These are phyloP conservation scores for Citropsis articulata DNA, from an alignment of 345 rosid genomes.

Conservation along the genomic window DNA sequence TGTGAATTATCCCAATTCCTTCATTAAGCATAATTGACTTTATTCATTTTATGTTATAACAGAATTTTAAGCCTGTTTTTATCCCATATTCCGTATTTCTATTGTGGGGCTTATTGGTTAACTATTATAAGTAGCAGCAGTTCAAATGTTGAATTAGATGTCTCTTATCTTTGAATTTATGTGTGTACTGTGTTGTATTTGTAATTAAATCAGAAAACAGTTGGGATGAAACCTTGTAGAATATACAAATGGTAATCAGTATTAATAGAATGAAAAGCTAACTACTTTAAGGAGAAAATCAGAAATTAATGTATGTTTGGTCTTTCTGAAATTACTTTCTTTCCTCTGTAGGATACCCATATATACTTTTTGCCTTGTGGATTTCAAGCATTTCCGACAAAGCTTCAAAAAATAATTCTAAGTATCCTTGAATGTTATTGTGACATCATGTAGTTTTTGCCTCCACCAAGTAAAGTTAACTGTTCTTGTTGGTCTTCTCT, in stretches of 20 bases:
- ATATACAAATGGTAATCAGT: not conserved
- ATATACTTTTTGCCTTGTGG: not conserved
- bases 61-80: not conserved
- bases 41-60: not conserved
- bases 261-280: not conserved
- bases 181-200: not conserved
- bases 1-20: not conserved
- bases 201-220: not conserved
- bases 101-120: not conserved
- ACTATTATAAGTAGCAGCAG: not conserved
- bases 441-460: not conserved
- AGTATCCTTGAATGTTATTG: not conserved
- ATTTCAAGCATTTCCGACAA: not conserved
- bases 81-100: not conserved
- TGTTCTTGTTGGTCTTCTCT: not conserved
- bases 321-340: not conserved
- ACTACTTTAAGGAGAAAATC: not conserved
- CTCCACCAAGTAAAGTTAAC: slow-evolving; percentile 10
- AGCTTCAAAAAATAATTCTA: not conserved
- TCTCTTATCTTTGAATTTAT: not conserved
- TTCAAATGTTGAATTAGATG: slow-evolving; percentile 6
- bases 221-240: not conserved
- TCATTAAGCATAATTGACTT: not conserved
- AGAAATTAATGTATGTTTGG: not conserved
- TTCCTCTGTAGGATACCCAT: not conserved